These are phyloP conservation scores for Truncatella angustata DNA, from an alignment of 2,329 filamentous ascomycete genomes.

Conservation along the genomic window DNA sequence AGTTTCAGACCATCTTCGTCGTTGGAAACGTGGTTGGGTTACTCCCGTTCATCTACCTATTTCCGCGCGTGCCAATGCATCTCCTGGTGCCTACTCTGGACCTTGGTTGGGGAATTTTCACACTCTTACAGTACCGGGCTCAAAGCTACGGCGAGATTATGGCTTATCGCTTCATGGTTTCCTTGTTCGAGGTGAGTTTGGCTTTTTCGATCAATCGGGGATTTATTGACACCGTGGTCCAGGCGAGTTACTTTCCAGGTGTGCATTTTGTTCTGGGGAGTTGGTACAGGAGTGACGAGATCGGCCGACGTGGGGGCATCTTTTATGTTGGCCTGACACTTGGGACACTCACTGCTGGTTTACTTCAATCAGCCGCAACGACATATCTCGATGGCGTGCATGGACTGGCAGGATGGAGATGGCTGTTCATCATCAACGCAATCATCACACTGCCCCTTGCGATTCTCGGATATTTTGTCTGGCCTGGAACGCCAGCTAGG, in stretches of 20 bases:
- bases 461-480: constrained; percentile 39
- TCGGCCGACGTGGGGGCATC: constrained; percentile 16
- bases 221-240: background rate
- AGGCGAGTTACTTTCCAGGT: constrained; percentile 12
- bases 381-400: constrained; percentile 24
- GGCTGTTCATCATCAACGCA: constrained; percentile 51
- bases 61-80: background rate
- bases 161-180: constrained; percentile 53
- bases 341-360: constrained; percentile 2
- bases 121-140: constrained; percentile 52
- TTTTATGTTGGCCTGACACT: constrained; percentile 4
- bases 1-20: constrained; percentile 52
- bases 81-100: constrained; percentile 19
- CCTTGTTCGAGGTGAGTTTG: constrained; percentile 45
- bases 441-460: constrained; percentile 48
- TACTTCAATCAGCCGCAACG: constrained; percentile 9
- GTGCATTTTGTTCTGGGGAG: constrained; percentile 24
- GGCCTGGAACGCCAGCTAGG: constrained; percentile 38
- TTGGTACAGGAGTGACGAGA: constrained; percentile 14
- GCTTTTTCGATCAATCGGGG: too few relatives aligned
- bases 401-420: constrained; percentile 42
- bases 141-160: constrained; percentile 47
- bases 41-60: constrained; percentile 21
- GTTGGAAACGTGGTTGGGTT: constrained; percentile 28
- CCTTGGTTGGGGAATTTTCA: constrained; percentile 51